phyloP scores from a whole-genome alignment of 2,329 filamentous ascomycete genomes.

The Neopestalotiopsis sp. region DNA sequence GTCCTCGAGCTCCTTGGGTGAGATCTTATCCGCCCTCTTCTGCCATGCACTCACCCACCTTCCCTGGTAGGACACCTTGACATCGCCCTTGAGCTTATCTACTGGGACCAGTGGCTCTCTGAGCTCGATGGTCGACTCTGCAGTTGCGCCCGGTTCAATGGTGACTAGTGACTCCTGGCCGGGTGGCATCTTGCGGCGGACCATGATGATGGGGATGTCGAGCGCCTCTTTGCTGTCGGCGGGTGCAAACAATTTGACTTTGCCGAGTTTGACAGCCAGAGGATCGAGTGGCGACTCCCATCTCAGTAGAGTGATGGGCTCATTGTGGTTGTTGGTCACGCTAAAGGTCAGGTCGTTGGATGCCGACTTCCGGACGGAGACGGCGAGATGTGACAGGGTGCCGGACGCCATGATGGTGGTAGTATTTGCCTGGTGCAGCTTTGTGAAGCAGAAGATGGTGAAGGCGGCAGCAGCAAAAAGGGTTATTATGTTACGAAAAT shows the following conservation, averaged over 20 bases:
- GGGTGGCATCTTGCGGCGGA: slow-evolving; percentile 48
- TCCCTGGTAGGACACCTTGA: slow-evolving; percentile 41
- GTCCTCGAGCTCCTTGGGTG: slow-evolving; percentile 8
- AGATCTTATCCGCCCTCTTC: slow-evolving; percentile 10
- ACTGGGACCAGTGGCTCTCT: slow-evolving; percentile 40
- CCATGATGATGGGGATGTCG: slow-evolving; percentile 41
- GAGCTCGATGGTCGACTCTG: slow-evolving; percentile 41
- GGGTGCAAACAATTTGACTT: slow-evolving; percentile 44
- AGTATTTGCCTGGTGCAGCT: slow-evolving; percentile 18
- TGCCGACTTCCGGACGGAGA: slow-evolving; percentile 33
- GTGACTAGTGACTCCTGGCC: slow-evolving; percentile 42
- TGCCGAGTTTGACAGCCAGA: slow-evolving; percentile 45
- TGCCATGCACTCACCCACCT: slow-evolving; percentile 44
- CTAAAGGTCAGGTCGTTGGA: slow-evolving; percentile 38
- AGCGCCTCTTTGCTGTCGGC: slow-evolving; percentile 34
- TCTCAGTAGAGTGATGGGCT: slow-evolving; percentile 45
- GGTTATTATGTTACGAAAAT: background rate
- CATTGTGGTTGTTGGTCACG: slow-evolving; percentile 45
- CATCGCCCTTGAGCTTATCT: slow-evolving; percentile 37
- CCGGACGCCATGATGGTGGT: slow-evolving; percentile 27
- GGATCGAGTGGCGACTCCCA: slow-evolving; percentile 53
- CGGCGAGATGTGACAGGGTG: slow-evolving; percentile 30
- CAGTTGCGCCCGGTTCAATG: slow-evolving; percentile 42
- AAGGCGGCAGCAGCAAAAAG: slow-evolving; percentile 20
- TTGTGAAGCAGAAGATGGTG: slow-evolving; percentile 25